Conservation (phyloP, 2,329 filamentous ascomycete genomes). For the Dothideomycetes sp. region DNA sequence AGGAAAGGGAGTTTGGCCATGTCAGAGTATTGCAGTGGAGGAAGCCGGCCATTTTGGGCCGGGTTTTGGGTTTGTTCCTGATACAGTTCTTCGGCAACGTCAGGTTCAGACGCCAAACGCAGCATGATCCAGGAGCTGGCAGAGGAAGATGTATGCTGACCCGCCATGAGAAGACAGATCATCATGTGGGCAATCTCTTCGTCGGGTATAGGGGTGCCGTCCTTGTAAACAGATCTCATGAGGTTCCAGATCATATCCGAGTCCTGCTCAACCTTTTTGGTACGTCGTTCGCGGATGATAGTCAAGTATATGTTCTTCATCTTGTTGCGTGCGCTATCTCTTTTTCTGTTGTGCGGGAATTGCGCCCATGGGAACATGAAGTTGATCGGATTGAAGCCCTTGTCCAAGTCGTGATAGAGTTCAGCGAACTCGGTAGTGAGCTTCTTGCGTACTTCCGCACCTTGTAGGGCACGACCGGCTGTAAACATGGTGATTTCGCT, state of each 20-base stretch:
- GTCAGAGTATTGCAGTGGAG: constrained; percentile 65
- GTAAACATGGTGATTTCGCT: constrained; percentile 86
- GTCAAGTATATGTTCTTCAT: constrained; percentile 76
- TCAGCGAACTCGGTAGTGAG: constrained; percentile 74
- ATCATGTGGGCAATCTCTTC: constrained; percentile 85
- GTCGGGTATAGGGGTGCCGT: constrained; percentile 69
- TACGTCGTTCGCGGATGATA: constrained; percentile 64
- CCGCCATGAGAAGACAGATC: constrained; percentile 87
- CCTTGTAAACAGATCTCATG: constrained; percentile 78
- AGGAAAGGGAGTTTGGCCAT: constrained; percentile 73
- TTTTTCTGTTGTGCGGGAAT: constrained; percentile 76
- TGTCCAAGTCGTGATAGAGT: constrained; percentile 81
- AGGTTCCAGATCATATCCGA: constrained; percentile 85
- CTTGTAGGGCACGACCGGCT: constrained; percentile 78
- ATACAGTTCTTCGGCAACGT: constrained; percentile 72
- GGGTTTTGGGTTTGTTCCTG: constrained; percentile 69
- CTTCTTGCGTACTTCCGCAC: constrained; percentile 68
- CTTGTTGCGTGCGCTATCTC: constrained; percentile 69
- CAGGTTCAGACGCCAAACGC: constrained; percentile 65
- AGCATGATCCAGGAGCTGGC: constrained; percentile 80
- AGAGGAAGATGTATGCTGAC: constrained; percentile 80
- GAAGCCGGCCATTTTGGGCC: constrained; percentile 63
- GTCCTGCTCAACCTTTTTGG: constrained; percentile 30
- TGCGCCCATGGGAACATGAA: constrained; percentile 85
- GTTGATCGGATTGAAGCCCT: constrained; percentile 83